Conservation (phyloP, 2,329 filamentous ascomycete genomes). For the Neobulgaria alba region DNA sequence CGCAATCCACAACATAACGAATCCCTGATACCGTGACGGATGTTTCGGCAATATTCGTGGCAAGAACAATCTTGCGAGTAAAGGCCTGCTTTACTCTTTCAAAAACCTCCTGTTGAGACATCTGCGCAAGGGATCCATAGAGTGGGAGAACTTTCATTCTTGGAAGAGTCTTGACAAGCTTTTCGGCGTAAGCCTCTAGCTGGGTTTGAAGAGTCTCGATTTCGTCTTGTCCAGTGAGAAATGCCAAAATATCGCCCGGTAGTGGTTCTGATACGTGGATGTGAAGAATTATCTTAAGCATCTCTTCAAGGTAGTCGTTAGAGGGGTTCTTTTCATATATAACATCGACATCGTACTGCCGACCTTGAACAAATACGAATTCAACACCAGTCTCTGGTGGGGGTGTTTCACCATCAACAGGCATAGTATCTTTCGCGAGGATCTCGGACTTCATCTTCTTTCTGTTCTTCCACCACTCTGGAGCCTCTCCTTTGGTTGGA, state of each 20-base stretch:
- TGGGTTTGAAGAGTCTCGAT: constrained; percentile 76
- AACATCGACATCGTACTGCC: constrained; percentile 77
- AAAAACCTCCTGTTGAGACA: constrained; percentile 81
- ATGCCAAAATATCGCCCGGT: constrained; percentile 90
- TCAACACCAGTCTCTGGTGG: constrained; percentile 16
- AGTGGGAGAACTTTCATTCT: constrained; percentile 67
- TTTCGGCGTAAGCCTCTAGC: constrained; percentile 69
- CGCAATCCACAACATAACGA: constrained; percentile 82
- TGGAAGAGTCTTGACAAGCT: constrained; percentile 66
- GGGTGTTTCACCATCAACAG: neutral
- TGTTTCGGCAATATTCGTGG: constrained; percentile 98
- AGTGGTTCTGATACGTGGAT: constrained; percentile 81
- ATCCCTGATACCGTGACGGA: constrained; percentile 94
- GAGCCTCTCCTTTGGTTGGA: neutral
- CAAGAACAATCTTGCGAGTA: constrained; percentile 82
- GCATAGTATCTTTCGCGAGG: neutral
- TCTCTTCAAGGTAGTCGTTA: constrained; percentile 71
- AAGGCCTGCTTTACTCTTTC: constrained; percentile 59
- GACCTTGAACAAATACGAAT: constrained; percentile 62
- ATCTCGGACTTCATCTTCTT: neutral
- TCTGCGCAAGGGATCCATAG: constrained; percentile 82
- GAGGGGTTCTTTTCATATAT: constrained; percentile 67
- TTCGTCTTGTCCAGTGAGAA: constrained; percentile 86
- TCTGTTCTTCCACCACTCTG: too few relatives aligned
- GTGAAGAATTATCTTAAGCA: constrained; percentile 74